Conservation (phyloP, 2,329 filamentous ascomycete species). For the Ophiostoma ulmi region DNA sequence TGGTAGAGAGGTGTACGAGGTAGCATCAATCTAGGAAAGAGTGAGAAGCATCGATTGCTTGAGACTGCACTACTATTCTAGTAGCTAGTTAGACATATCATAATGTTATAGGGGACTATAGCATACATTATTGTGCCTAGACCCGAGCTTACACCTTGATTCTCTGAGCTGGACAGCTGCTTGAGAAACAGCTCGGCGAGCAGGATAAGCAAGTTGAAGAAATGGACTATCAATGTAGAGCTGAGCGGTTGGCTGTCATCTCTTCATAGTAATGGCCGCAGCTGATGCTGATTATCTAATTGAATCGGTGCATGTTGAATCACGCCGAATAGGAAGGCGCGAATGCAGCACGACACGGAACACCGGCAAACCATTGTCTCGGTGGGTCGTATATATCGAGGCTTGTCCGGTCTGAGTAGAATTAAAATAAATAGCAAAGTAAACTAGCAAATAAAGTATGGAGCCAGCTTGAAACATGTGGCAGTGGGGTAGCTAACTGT, state of each 20-base stretch:
- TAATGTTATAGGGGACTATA: background rate
- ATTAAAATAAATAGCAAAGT: background rate
- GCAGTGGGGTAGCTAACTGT: conserved; percentile 15
- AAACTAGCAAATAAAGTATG: background rate
- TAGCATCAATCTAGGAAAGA: background rate
- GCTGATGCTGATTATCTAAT: background rate
- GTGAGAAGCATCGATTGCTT: background rate
- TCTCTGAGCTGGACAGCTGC: background rate
- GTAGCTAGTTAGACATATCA: background rate
- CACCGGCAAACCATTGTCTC: background rate
- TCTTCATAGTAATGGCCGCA: background rate
- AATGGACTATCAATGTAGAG: background rate
- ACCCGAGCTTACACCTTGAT: background rate
- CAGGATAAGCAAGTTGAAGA: background rate
- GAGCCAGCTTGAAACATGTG: conserved; percentile 20
- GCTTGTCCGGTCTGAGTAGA: background rate
- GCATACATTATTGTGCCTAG: background rate
- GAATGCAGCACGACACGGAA: conserved; percentile 12
- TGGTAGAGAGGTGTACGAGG: background rate
- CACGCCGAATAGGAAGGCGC: conserved; percentile 5
- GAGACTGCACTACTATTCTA: background rate
- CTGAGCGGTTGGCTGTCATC: background rate
- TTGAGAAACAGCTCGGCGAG: background rate
- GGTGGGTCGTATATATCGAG: background rate
- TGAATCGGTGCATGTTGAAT: background rate